These are phyloP conservation scores for Kwoniella pini DNA, from an alignment of 768 basidiomycete species.

Conservation along the genomic window DNA sequence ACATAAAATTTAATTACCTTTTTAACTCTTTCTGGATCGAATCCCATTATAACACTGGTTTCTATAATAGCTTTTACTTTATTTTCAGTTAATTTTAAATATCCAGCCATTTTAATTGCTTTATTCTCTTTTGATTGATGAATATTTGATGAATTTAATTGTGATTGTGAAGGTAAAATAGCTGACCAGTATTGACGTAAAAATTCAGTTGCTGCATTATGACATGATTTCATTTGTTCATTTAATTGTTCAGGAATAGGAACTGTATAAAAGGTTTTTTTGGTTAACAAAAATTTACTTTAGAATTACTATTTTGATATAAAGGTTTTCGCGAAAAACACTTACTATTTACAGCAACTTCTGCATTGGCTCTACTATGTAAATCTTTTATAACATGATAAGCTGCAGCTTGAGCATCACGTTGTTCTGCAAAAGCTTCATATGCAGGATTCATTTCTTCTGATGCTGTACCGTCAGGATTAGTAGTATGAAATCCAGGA, in stretches of 20 bases:
- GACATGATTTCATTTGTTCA: constrained; percentile 81
- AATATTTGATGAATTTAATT: constrained; percentile 57
- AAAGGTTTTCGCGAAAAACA: not conserved
- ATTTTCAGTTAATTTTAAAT: constrained; percentile 74
- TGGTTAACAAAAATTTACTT: too few relatives aligned
- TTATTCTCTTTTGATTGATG: constrained; percentile 63
- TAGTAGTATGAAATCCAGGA: constrained; percentile 14
- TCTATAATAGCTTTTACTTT: constrained; percentile 78
- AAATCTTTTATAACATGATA: constrained; percentile 39
- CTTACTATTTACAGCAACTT: constrained; percentile 37
- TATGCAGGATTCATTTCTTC: constrained; percentile 12
- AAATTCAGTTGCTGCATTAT: constrained; percentile 93
- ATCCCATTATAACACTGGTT: constrained; percentile 30
- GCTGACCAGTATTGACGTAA: constrained; percentile 93
- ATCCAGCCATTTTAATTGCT: constrained; percentile 82
- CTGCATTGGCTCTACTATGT: constrained; percentile 34
- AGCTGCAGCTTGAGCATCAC: constrained; percentile 33
- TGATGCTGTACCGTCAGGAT: constrained; percentile 18
- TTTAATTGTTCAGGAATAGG: constrained; percentile 78
- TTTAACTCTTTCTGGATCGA: constrained; percentile 42
- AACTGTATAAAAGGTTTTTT: constrained; percentile 62
- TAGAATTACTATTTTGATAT: too few relatives aligned
- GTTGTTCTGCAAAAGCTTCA: constrained; percentile 28
- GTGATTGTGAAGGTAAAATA: constrained; percentile 69
- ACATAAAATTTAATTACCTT: constrained; percentile 23